phyloP scores from a whole-genome alignment of 805 yeast genomes.

The Sugiyamaella qingdaonensis region DNA sequence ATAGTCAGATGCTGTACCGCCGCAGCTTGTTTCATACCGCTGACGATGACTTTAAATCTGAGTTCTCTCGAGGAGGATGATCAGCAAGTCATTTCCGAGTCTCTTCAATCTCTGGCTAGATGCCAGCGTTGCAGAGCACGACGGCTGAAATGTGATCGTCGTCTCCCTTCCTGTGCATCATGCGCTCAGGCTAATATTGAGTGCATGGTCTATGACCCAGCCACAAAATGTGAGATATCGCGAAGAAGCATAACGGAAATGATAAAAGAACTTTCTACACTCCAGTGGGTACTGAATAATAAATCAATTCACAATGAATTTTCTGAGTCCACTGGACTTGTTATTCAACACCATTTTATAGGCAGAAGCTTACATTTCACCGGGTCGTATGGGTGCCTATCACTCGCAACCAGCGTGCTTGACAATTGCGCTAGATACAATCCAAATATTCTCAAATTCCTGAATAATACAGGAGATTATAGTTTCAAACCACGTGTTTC shows the following conservation, averaged over 20 bases:
- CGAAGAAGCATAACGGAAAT: not conserved
- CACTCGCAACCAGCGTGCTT: not conserved
- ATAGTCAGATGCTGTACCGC: too few relatives aligned
- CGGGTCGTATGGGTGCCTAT: not conserved
- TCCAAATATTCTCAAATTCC: not conserved
- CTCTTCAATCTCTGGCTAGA: not conserved
- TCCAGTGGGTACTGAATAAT: not conserved
- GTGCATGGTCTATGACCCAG: not conserved
- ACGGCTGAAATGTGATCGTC: not conserved
- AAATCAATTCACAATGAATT: not conserved
- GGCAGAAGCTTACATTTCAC: not conserved
- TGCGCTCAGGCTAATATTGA: not conserved
- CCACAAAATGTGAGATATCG: not conserved
- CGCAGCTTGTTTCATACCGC: too few relatives aligned
- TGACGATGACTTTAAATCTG: not conserved
- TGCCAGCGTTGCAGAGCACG: not conserved
- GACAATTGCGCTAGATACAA: not conserved
- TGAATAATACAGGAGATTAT: too few relatives aligned
- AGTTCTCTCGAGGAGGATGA: not conserved
- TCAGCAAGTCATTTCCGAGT: not conserved
- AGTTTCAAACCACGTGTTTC: too few relatives aligned
- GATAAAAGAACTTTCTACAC: not conserved
- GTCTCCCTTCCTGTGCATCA: not conserved
- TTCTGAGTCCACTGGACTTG: not conserved
- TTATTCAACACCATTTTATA: not conserved